Evolutionary conservation across 2,329 filamentous ascomycete species (phyloP).

Genomic region (Stagonosporopsis cucurbitacearum): DNA sequence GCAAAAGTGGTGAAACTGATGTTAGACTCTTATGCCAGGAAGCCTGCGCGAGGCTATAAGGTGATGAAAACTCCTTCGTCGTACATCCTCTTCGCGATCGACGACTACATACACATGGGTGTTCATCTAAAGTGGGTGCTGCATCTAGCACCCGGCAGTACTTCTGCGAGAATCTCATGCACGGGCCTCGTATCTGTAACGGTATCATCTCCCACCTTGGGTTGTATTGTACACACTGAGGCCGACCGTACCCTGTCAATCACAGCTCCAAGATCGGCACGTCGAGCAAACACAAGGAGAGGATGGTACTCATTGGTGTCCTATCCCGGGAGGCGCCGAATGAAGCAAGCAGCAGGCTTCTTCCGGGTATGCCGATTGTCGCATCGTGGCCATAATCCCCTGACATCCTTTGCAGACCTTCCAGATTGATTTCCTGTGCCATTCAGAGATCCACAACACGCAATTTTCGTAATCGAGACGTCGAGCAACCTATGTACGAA

Average conservation of each 20-base stretch:
- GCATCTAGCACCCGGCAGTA: background rate
- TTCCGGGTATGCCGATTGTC: background rate
- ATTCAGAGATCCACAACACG: background rate
- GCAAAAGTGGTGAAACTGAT: background rate
- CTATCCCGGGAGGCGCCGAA: conserved; percentile 3
- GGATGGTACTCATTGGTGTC: background rate
- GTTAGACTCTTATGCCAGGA: background rate
- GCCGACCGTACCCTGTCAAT: background rate
- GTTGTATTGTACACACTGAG: background rate
- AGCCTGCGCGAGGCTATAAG: background rate
- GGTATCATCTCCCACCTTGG: background rate
- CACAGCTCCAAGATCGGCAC: conserved; percentile 5
- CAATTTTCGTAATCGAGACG: background rate
- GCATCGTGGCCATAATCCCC: background rate
- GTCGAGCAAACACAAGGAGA: background rate
- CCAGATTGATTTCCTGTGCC: background rate
- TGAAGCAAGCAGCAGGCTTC: background rate
- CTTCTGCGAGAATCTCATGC: background rate
- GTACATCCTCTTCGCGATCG: conserved; percentile 13
- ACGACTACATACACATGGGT: background rate
- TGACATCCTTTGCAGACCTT: background rate
- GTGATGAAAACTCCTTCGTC: background rate
- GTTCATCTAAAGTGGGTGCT: background rate
- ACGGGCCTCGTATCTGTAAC: background rate
- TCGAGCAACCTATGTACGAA: background rate